phyloP scores from a whole-genome alignment of 768 basidiomycete genomes.

The Tylopilus sp. region DNA sequence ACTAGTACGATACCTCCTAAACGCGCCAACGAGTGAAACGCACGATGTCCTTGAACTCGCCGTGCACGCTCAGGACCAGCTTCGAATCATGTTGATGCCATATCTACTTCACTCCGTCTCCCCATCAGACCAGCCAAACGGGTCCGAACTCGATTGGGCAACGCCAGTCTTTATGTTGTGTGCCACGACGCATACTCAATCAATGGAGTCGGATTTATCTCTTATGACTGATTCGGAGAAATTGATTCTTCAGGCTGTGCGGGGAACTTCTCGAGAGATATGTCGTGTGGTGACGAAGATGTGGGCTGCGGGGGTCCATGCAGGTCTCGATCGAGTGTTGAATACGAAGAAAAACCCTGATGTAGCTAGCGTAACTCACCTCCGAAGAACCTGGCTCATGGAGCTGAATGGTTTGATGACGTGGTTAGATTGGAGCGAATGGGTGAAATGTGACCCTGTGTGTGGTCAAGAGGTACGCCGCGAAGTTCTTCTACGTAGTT shows the following conservation, averaged over 20 bases:
- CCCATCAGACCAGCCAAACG: background rate
- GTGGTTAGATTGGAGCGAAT: conserved; percentile 52
- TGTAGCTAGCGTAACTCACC: background rate
- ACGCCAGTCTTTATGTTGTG: conserved; percentile 28
- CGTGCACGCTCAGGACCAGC: conserved; percentile 17
- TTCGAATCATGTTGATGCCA: conserved; percentile 26
- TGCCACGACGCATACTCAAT: conserved; percentile 26
- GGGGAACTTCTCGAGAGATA: conserved; percentile 40
- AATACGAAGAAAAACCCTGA: background rate
- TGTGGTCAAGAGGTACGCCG: conserved; percentile 41
- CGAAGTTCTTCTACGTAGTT: background rate
- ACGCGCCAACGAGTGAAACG: conserved; percentile 1
- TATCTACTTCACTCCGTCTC: conserved; percentile 19
- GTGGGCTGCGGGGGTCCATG: conserved; percentile 40
- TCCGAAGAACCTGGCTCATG: conserved; percentile 32
- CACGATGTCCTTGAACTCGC: conserved; percentile 1
- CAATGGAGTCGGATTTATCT: background rate
- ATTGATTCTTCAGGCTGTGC: conserved; percentile 24
- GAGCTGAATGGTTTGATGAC: conserved; percentile 36
- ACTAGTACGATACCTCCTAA: conserved; percentile 20
- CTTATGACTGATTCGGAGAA: conserved; percentile 29
- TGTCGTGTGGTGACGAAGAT: conserved; percentile 43
- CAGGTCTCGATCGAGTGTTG: conserved; percentile 16
- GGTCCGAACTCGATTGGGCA: conserved; percentile 24
- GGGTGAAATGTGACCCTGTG: conserved; percentile 45